Percentiles rank a stretch among this genome's conserved stretches.
Evolutionary conservation across 306 rosid species (phyloP).

Genomic region (Trifolium dubium): DNA sequence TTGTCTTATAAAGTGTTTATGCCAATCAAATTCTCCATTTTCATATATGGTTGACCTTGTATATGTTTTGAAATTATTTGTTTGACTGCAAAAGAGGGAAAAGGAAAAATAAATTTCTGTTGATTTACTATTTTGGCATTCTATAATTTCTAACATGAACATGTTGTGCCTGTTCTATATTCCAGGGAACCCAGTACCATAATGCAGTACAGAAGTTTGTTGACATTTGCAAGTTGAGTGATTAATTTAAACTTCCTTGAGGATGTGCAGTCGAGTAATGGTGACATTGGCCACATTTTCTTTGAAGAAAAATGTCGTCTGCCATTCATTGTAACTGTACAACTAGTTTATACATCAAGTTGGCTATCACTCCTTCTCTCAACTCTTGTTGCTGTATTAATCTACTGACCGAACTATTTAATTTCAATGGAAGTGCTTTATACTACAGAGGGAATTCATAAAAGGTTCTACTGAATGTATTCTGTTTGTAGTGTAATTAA

Average conservation of each 20-base stretch:
- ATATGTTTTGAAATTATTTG: background rate
- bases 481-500: background rate
- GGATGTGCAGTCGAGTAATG: conserved; percentile 28
- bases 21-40: background rate
- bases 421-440: background rate
- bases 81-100: background rate
- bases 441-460: background rate
- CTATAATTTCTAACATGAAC: conserved; percentile 35
- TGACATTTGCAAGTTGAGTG: conserved; percentile 76
- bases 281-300: background rate
- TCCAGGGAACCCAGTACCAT: conserved; percentile 84
- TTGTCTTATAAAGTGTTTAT: conserved; percentile 9
- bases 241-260: conserved; percentile 44
- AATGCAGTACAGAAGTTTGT: conserved; percentile 82
- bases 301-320: conserved; percentile 25
- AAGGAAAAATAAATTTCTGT: background rate
- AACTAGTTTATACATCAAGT: conserved; percentile 15
- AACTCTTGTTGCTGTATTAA: background rate
- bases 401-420: background rate
- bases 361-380: background rate
- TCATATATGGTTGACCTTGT: background rate
- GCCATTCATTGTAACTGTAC: conserved; percentile 12
- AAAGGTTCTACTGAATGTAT: background rate
- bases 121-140: conserved; percentile 7
- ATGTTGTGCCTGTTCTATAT: conserved; percentile 26